Conservation (phyloP, 2,329 filamentous ascomycete genomes). For the Sporothrix inflata region DNA sequence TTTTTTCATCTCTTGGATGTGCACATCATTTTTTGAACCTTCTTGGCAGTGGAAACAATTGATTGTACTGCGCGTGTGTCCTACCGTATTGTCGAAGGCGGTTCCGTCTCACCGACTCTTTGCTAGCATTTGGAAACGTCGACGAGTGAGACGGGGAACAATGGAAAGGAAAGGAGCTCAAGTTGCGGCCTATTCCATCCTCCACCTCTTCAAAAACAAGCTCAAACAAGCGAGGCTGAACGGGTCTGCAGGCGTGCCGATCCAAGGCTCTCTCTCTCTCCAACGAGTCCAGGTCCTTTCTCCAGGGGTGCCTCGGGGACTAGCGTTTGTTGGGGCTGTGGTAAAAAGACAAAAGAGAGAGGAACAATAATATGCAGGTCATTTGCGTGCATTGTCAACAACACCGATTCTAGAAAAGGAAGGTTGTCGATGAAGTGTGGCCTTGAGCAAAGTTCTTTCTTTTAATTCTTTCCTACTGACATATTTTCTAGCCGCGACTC, state of each 20-base stretch:
- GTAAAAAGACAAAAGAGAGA: not conserved
- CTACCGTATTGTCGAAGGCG: not conserved
- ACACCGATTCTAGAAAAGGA: not conserved
- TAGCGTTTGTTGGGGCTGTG: not conserved
- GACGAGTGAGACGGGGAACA: not conserved
- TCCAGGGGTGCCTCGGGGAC: not conserved
- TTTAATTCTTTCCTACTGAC: not conserved
- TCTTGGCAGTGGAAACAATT: not conserved
- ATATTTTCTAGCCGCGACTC: not conserved
- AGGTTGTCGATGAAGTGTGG: not conserved
- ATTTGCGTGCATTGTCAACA: not conserved
- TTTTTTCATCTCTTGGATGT: not conserved
- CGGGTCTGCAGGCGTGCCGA: not conserved
- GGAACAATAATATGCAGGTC: not conserved
- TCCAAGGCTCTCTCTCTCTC: not conserved
- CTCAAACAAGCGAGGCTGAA: slow-evolving; percentile 16
- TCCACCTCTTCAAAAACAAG: not conserved
- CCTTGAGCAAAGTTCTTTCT: no score
- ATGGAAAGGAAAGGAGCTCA: not conserved
- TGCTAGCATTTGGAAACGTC: not conserved
- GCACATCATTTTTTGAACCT: not conserved
- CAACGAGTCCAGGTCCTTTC: no score
- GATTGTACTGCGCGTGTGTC: not conserved
- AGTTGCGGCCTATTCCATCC: not conserved
- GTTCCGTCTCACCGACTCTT: not conserved